These are phyloP conservation scores for Xerocomus spinulosus DNA, from an alignment of 768 basidiomycete genomes.

Conservation along the genomic window DNA sequence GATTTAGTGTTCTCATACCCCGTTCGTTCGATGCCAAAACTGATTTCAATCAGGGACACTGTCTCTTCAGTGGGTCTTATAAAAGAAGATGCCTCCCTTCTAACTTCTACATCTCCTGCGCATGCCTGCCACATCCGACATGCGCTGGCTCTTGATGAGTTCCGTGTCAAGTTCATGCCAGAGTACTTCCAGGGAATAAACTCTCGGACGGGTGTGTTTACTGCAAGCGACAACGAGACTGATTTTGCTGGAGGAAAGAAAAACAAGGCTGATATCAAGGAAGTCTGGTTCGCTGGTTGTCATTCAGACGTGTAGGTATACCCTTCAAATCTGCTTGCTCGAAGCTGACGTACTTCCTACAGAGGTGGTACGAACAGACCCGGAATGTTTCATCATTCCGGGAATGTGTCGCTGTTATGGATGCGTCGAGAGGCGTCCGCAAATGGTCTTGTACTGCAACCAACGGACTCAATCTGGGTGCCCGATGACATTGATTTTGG, in stretches of 20 bases:
- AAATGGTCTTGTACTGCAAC: slow-evolving; percentile 23
- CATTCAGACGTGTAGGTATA: slow-evolving; percentile 33
- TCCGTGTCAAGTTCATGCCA: slow-evolving; percentile 54
- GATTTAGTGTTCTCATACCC: slow-evolving; percentile 9
- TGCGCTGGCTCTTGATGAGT: slow-evolving; percentile 58
- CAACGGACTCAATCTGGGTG: slow-evolving; percentile 23
- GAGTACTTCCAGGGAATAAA: slow-evolving; percentile 31
- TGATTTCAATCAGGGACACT: slow-evolving; percentile 48
- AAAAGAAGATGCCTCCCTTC: slow-evolving; percentile 41
- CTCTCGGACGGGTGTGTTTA: slow-evolving; percentile 7
- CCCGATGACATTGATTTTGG: slow-evolving; percentile 24
- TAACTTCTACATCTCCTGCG: slow-evolving; percentile 52
- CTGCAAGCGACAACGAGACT: too few relatives aligned
- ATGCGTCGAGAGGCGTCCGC: slow-evolving; percentile 30
- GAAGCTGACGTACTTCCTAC: neutral
- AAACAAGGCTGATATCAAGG: too few relatives aligned
- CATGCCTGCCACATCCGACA: slow-evolving; percentile 59
- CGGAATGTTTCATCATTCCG: slow-evolving; percentile 15
- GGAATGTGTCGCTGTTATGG: slow-evolving; percentile 28
- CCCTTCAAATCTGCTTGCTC: neutral
- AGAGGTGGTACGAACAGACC: slow-evolving; percentile 23
- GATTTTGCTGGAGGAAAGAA: too few relatives aligned
- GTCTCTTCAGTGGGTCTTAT: slow-evolving; percentile 60
- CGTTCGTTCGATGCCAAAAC: neutral
- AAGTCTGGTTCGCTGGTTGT: slow-evolving; percentile 51